Evolutionary conservation across 352 stramenopile genomes (phyloP).

Genomic region (Phytophthora macrochlamydospora): DNA sequence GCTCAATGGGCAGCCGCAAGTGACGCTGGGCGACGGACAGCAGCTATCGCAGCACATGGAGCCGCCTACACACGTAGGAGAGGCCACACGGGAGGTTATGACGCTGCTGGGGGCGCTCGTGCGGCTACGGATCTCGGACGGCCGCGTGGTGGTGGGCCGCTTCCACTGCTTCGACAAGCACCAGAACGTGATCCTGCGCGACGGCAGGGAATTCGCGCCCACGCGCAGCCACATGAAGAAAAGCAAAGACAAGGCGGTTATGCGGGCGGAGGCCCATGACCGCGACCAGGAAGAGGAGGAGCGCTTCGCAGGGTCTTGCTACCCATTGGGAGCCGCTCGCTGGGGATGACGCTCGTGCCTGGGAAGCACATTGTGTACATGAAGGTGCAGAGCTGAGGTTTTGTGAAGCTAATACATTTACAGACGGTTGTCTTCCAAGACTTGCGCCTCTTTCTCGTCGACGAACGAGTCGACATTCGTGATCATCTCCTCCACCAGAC

Average conservation of each 20-base stretch:
- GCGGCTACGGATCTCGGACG: constrained; percentile 75
- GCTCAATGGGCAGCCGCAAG: constrained; percentile 63
- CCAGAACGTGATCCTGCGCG: constrained; percentile 81
- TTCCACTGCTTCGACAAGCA: constrained; percentile 88
- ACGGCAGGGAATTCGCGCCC: constrained; percentile 66
- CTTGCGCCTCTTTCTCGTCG: constrained; percentile 68
- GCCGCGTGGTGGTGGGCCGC: constrained; percentile 63
- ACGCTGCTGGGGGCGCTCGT: constrained; percentile 56
- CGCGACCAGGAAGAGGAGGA: constrained; percentile 45
- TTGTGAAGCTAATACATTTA: constrained; percentile 14
- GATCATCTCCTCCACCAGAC: constrained; percentile 75
- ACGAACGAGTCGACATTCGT: constrained; percentile 75
- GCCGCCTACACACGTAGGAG: constrained; percentile 30
- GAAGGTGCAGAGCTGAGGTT: constrained; percentile 49
- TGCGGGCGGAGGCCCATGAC: constrained; percentile 21
- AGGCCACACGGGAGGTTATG: constrained; percentile 62
- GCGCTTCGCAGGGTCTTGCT: constrained; percentile 32
- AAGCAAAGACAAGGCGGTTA: constrained; percentile 32
- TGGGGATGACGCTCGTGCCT: constrained; percentile 80
- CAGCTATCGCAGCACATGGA: constrained; percentile 29
- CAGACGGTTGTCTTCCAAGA: constrained; percentile 51
- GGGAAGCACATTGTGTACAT: constrained; percentile 82
- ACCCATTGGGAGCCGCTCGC: constrained; percentile 43
- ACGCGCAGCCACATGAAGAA: constrained; percentile 32
- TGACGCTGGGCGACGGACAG: constrained; percentile 29